Conservation (phyloP, 1,139 yeast genomes). For the Magnusiomyces sp. region DNA sequence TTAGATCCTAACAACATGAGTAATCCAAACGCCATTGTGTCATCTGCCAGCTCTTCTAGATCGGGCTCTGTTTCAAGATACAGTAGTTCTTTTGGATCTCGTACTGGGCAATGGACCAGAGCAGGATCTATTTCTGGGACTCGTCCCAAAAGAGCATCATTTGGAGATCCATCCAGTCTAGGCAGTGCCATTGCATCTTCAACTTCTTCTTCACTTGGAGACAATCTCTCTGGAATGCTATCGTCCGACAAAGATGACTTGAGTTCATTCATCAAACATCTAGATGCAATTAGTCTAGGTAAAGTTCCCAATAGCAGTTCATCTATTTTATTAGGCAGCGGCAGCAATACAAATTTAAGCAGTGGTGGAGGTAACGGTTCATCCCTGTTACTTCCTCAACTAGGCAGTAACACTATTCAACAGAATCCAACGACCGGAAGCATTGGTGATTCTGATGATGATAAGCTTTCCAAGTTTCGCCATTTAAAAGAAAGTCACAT, state of each 20-base stretch:
- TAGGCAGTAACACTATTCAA: background rate
- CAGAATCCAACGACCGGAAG: conserved; percentile 5
- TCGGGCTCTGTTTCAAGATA: conserved; percentile 24
- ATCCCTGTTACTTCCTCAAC: conserved; percentile 3
- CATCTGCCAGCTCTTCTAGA: conserved; percentile 19
- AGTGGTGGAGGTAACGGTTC: conserved; percentile 13
- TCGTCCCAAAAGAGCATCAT: conserved; percentile 20
- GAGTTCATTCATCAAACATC: conserved; percentile 41
- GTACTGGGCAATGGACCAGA: conserved; percentile 22
- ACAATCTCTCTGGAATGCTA: conserved; percentile 31
- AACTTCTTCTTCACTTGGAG: conserved; percentile 23
- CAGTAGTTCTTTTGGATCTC: conserved; percentile 29
- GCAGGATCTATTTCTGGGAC: conserved; percentile 20
- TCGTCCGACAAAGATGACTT: conserved; percentile 16
- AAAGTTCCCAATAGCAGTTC: conserved; percentile 2
- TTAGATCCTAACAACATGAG: background rate
- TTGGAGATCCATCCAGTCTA: conserved; percentile 21
- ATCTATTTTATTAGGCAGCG: conserved; percentile 5
- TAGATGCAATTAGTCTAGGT: conserved; percentile 44
- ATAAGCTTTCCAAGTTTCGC: conserved; percentile 40
- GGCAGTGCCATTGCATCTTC: conserved; percentile 17
- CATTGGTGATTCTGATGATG: conserved; percentile 11
- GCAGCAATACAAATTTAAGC: conserved; percentile 6
- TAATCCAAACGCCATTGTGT: conserved; percentile 17
- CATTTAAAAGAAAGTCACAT: conserved; percentile 40